These are phyloP conservation scores for Chimonanthus salicifolius DNA, from an alignment of 164 flowering plant genomes.

Conservation along the genomic window DNA sequence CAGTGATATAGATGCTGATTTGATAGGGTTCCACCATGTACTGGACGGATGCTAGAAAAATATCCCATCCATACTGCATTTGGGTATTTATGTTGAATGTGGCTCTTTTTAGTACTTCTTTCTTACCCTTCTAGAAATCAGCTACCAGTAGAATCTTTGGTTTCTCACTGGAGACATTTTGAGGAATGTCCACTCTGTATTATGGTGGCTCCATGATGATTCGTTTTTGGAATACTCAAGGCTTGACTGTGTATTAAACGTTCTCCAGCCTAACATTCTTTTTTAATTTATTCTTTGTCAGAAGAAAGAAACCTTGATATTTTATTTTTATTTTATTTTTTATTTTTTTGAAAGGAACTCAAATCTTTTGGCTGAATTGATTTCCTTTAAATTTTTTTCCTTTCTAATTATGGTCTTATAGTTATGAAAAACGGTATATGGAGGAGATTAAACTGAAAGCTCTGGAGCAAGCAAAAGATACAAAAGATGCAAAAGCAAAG, in stretches of 20 bases:
- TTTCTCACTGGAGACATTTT: background rate
- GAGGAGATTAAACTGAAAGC: constrained; percentile 46
- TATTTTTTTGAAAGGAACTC: background rate
- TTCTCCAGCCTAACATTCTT: background rate
- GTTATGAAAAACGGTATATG: constrained; percentile 66
- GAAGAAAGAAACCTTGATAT: background rate
- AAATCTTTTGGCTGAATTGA: background rate
- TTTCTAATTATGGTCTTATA: constrained; percentile 12
- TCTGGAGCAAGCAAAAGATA: constrained; percentile 36
- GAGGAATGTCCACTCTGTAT: background rate
- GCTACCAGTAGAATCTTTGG: background rate
- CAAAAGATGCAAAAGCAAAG: constrained; percentile 9
- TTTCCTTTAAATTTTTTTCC: background rate
- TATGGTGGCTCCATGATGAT: background rate
- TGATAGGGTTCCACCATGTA: background rate
- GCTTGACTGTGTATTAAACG: background rate
- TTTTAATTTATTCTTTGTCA: background rate
- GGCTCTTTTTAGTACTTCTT: background rate
- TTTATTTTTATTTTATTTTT: background rate
- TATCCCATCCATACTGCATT: background rate
- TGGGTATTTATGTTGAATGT: background rate
- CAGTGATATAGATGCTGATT: background rate
- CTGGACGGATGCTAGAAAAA: background rate
- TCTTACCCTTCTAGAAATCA: background rate
- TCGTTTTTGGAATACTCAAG: background rate